Evolutionary conservation across 164 flowering plant species (phyloP).

Genomic region (Aristolochia contorta): DNA sequence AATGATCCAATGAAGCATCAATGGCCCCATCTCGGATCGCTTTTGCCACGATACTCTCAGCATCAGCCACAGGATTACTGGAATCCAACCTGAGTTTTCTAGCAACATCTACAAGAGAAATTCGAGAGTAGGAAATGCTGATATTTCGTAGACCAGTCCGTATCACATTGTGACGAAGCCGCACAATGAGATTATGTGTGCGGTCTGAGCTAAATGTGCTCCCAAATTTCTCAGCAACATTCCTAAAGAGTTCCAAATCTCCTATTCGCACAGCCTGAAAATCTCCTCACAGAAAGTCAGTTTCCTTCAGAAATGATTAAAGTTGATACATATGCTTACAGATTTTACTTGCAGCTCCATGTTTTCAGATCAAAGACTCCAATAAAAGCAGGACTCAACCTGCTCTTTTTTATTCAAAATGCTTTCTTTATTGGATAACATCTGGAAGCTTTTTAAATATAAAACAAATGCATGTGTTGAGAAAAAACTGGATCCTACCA

Average conservation of each 20-base stretch:
- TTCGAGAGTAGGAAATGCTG: constrained; percentile 86
- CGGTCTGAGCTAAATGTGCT: constrained; percentile 56
- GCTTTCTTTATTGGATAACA: no score
- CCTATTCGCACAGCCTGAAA: constrained; percentile 95
- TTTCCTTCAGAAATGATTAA: no score
- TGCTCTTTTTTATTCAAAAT: no score
- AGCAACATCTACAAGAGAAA: constrained; percentile 78
- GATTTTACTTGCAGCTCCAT: no score
- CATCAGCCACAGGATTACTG: constrained; percentile 79
- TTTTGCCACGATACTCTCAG: constrained; percentile 90
- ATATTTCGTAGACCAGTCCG: constrained; percentile 89
- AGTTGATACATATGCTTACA: no score
- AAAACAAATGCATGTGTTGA: no score
- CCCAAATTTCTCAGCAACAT: constrained; percentile 65
- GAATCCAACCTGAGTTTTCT: constrained; percentile 71
- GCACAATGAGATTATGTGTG: constrained; percentile 79
- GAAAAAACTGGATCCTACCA: no score
- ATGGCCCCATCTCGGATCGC: constrained; percentile 95
- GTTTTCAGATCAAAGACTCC: no score
- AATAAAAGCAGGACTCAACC: no score
- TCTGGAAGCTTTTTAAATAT: no score
- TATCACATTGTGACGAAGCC: constrained; percentile 88
- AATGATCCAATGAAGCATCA: constrained; percentile 82
- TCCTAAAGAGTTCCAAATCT: constrained; percentile 72
- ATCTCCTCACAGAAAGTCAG: background rate